Base-by-base conservation (phyloP, 1,284 basidiomycete species). In the Tilletia indica region DNA sequence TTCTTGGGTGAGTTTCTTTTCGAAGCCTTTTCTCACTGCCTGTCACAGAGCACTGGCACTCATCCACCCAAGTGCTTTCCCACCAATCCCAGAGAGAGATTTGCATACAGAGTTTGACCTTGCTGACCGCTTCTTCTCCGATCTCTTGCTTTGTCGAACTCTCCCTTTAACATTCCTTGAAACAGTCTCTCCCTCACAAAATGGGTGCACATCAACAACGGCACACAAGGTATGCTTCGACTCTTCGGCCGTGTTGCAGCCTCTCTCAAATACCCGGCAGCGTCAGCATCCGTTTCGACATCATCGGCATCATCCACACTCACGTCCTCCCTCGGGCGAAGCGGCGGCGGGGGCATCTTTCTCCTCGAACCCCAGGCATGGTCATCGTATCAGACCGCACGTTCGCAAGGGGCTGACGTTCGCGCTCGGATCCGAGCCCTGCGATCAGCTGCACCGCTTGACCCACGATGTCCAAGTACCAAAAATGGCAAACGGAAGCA, bases 151-250 rank as follows among this genome's bases (percentile, higher is more conserved):
- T 31, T 2, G 25, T 31, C 25, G 25, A 31, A 31, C 25, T 31
- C 25, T n/a, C 25, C 2, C 56, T 31, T 4, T 58, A 4, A 12
- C 11, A 58, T 31, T 31, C 34, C 3, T 11, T 58, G 12, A n/a
- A 58, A n/a, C 21, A 58, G 21, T 12, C 56, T 58, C 11, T 34
- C 56, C 56, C 25, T 58, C 34, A 64, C 61, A 14, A 64, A 64
- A 34, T 64, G 61, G 61, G 34, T 64, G 12, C 61, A 64, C 36
- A 64, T 64, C 34, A 64, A 64, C 34, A 64, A 42, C 36, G 61
- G 61, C 61, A 38, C 61, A 11, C 34, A 42, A 19, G 61, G 61
- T 34, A 64, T 64, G 36, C 36, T 64, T 9, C 34, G 38, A 34
- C 61, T 64, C 8, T 64, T 64, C 34, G 61, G 36, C 4, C 34